Evolutionary conservation across 345 rosid genomes (phyloP), one percentile per base, ranked within the genome.

Genomic region (Populus alba): DNA sequence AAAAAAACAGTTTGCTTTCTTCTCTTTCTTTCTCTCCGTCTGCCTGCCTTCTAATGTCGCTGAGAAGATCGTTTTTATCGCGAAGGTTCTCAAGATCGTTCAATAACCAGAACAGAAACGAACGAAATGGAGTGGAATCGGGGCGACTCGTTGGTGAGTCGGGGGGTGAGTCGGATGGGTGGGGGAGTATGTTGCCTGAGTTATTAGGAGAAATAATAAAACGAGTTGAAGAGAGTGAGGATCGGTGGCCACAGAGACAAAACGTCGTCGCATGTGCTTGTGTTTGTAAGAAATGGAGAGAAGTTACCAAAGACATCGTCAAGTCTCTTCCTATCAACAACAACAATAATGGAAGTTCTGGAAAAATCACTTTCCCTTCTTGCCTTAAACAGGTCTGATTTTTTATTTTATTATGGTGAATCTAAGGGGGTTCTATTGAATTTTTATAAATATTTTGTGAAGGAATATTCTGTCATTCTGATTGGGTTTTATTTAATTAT

Each of bases 251-350:
- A 0, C 86, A 88, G 70, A 87, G 98, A 13, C 87, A 85, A 43
- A 84, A 81, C 83, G 92, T 95, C 31, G 97, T 92, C 22, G 73
- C 90, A 11, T 89, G 92, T 66, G 98, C 97, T 8, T 88, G 98
- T 76, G 99, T 92, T 37, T 92, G 98, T 20, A 93, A 90, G 85
- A 86, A 86, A 73, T 95, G 99, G 97, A 92, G 99, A 86, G 91
- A 88, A 6, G 81, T 88, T 68, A 83, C 93, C 33, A 87, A 78
- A 61, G 96, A 91, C 38, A 82, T 90, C 65, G 92, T 91, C 68
- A 78, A 55, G 81, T 87, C 95, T 31, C 82, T 88, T 66, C 77
- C 47, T 31, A 78, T 73, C 35, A 66, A 65, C 5, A 15, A 6
- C 27, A 66, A 16, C 23, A 31, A 6, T 18, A 17, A 66, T 31